phyloP scores from a whole-genome alignment of 1,284 basidiomycete species.

The Cerioporus squamosus region DNA sequence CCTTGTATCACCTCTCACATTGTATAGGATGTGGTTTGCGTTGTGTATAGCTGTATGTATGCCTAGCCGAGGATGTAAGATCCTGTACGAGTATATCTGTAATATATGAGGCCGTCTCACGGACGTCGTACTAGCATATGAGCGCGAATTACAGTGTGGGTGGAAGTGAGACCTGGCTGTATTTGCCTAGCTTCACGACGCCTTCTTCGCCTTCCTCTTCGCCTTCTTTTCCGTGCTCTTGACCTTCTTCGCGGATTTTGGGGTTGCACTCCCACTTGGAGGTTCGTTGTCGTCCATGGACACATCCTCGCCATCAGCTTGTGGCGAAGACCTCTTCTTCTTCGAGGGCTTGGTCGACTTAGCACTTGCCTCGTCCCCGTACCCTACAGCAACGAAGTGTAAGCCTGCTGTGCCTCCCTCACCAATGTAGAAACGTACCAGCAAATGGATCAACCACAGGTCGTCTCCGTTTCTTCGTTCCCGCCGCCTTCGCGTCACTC shows the following conservation, averaged over 20 bases:
- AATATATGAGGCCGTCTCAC: conserved; percentile 6
- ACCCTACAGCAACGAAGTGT: conserved; percentile 31
- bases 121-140: neutral
- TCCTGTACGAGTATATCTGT: conserved; percentile 14
- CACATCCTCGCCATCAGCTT: conserved; percentile 14
- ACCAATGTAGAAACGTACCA: conserved; percentile 45
- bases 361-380: conserved; percentile 27
- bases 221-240: conserved; percentile 33
- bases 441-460: conserved; percentile 65
- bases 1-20: neutral
- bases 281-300: conserved; percentile 19
- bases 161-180: neutral
- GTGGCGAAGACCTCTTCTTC: conserved; percentile 17
- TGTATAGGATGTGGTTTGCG: conserved; percentile 10
- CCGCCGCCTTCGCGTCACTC: conserved; percentile 19
- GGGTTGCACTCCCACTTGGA: conserved; percentile 15
- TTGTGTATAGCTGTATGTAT: conserved; percentile 17
- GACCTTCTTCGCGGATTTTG: conserved; percentile 20
- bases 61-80: conserved; percentile 3
- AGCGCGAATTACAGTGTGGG: neutral
- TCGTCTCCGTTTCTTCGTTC: conserved; percentile 51
- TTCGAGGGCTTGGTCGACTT: conserved; percentile 10
- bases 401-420: neutral
- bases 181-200: conserved; percentile 6
- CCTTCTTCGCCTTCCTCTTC: conserved; percentile 31